Evolutionary conservation across 371 early-diverging fungal species (phyloP).

Genomic region (Coemansia sp.): DNA sequence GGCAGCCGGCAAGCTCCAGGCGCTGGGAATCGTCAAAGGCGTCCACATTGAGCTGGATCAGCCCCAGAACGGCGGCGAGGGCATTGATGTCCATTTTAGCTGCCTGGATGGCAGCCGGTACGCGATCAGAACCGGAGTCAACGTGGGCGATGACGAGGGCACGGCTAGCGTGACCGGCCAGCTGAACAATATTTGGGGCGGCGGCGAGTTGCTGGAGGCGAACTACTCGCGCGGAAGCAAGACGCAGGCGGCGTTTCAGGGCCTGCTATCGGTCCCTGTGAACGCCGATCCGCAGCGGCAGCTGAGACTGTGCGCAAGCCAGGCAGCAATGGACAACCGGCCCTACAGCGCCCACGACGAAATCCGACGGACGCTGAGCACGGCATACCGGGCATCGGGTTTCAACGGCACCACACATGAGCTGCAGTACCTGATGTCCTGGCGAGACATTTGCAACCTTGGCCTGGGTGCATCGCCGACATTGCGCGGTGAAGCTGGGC

Average conservation of each 20-base stretch:
- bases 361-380: constrained; percentile 38
- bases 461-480: constrained; percentile 74
- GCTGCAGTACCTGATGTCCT: constrained; percentile 65
- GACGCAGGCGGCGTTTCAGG: constrained; percentile 73
- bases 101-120: constrained; percentile 71
- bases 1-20: constrained; percentile 62
- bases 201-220: constrained; percentile 73
- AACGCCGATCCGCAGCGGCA: constrained; percentile 51
- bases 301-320: constrained; percentile 51
- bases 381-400: constrained; percentile 34
- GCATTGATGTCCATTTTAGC: constrained; percentile 65
- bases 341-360: constrained; percentile 55
- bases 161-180: constrained; percentile 41
- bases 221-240: constrained; percentile 71
- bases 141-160: constrained; percentile 80
- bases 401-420: constrained; percentile 56
- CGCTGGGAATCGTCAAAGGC: constrained; percentile 73
- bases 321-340: constrained; percentile 38
- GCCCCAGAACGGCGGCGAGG: constrained; percentile 50
- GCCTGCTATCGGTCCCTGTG: constrained; percentile 52
- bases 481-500: constrained; percentile 86
- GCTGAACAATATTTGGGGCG: constrained; percentile 74
- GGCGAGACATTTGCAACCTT: constrained; percentile 78
- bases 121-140: constrained; percentile 77
- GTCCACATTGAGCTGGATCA: constrained; percentile 68